These are phyloP conservation scores for Sequoiadendron giganteum DNA, from an alignment of 75 land plant genomes.

Conservation along the genomic window DNA sequence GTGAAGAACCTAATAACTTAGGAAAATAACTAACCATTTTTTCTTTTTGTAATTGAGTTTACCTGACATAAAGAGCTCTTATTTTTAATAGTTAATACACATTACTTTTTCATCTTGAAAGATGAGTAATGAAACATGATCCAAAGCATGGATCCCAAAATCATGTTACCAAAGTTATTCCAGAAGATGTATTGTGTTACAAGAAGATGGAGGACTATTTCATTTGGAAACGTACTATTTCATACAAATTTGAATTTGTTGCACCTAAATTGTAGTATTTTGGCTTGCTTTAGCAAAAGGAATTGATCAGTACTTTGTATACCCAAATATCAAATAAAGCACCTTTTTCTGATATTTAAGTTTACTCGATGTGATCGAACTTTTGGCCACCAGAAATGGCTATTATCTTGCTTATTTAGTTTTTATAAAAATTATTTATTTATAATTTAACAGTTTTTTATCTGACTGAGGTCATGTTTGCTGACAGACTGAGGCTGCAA, in stretches of 20 bases:
- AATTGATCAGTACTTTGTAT: background rate
- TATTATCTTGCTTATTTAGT: background rate
- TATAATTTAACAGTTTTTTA: background rate
- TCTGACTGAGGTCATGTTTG: background rate
- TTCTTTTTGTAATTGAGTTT: too few relatives aligned
- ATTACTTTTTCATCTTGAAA: too few relatives aligned
- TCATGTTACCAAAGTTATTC: too few relatives aligned
- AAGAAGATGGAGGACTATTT: background rate
- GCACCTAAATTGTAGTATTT: background rate
- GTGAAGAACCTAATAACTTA: too few relatives aligned
- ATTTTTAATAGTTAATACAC: too few relatives aligned
- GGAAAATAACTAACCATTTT: too few relatives aligned
- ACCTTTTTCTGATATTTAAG: background rate
- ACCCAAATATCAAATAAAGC: background rate
- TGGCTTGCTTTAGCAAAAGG: background rate
- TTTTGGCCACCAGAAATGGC: background rate
- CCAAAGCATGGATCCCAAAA: too few relatives aligned
- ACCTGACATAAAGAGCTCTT: too few relatives aligned
- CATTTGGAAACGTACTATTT: background rate
- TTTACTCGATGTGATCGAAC: background rate
- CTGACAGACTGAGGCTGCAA: too few relatives aligned
- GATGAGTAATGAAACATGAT: too few relatives aligned
- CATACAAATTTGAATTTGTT: background rate
- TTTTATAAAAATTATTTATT: background rate
- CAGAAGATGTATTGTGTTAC: too few relatives aligned